These are phyloP conservation scores for Podosphaera aphanis DNA, from an alignment of 2,329 filamentous ascomycete species.

Conservation along the genomic window DNA sequence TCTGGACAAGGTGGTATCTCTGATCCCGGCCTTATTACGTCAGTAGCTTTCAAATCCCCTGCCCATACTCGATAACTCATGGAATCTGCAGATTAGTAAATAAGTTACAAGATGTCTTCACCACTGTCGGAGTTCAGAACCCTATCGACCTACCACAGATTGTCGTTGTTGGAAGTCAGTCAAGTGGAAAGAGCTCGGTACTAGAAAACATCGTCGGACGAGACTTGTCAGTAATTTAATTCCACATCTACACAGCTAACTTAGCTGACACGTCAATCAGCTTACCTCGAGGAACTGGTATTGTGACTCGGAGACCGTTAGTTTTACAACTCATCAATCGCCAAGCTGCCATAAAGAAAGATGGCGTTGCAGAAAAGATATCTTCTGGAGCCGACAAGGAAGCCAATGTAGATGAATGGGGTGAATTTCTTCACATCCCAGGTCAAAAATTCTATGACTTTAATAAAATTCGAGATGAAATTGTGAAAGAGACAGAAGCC, in stretches of 20 bases:
- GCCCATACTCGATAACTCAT: slow-evolving; percentile 6
- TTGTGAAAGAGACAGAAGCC: slow-evolving; percentile 82
- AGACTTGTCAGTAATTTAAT: slow-evolving; percentile 58
- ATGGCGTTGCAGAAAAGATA: slow-evolving; percentile 46
- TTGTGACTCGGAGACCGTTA: slow-evolving; percentile 85
- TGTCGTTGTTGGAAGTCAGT: slow-evolving; percentile 92
- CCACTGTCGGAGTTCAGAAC: slow-evolving; percentile 95
- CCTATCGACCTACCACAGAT: slow-evolving; percentile 98
- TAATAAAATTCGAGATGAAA: slow-evolving; percentile 94
- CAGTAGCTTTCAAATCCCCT: slow-evolving; percentile 12
- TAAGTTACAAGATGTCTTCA: slow-evolving; percentile 98
- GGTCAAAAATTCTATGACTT: slow-evolving; percentile 97
- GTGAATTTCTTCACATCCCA: slow-evolving; percentile 93
- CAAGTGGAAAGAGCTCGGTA: slow-evolving; percentile 96
- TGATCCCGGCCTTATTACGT: slow-evolving; percentile 44
- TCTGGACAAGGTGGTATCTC: slow-evolving; percentile 32
- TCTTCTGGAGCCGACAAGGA: slow-evolving; percentile 53
- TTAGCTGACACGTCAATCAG: slow-evolving; percentile 19
- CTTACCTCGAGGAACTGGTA: slow-evolving; percentile 87
- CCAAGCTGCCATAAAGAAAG: slow-evolving; percentile 38
- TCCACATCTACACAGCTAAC: not conserved
- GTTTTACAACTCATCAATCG: slow-evolving; percentile 97
- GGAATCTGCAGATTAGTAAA: slow-evolving; percentile 56
- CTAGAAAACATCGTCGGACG: slow-evolving; percentile 95
- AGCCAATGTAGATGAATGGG: slow-evolving; percentile 88